Base-by-base conservation (phyloP, 2,329 filamentous ascomycete genomes). In the Ophiostoma tasmaniense region DNA sequence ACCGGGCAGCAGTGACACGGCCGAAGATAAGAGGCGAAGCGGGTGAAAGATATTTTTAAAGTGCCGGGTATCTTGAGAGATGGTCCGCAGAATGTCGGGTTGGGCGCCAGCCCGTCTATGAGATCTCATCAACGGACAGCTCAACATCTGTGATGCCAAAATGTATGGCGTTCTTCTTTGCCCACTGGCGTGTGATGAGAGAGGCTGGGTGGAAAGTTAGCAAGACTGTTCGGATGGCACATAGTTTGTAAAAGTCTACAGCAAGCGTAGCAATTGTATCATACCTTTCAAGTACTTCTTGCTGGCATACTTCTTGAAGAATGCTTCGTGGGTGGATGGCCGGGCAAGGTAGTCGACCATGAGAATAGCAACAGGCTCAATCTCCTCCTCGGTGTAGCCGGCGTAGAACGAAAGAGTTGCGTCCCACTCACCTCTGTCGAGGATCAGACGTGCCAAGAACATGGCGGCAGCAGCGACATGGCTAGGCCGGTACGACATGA, bases 231-330 rank as follows among this genome's bases (percentile, higher is more conserved):
- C 20, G n/a, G 1, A 45, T 20, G 42, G 17, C 42, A 45, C 17
- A 17, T n/a, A 20, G 20, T 45, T 45, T 45, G 17, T 17, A 7
- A 45, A 45, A 20, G 42, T 2, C 17, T 20, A 17, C 42, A 17
- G 6, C 17, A 6, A 6, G 2, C n/a, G 7, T 7, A 28, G 22
- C 3, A 39, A 64, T 1, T 39, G 2, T 17, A 10, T n/a, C 33
- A 81, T 88, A 97, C 94, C 93, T 83, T 99, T 99, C 75, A 98
- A 82, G 81, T 98, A 99, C 81, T 97, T 97, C 85, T 98, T 99
- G 87, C 92, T 96, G 69, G 95, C 95, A 79, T 99, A 99, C 81
- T 99, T 99, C 87, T 96, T 97, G 85, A 97, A 98, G 84, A 99
- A 97, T 50, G 95, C 96, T 78, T 98, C 94, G 76, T 99, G 95